These are phyloP conservation scores for Auricularia heimuer DNA, from an alignment of 768 basidiomycete genomes.

Conservation along the genomic window DNA sequence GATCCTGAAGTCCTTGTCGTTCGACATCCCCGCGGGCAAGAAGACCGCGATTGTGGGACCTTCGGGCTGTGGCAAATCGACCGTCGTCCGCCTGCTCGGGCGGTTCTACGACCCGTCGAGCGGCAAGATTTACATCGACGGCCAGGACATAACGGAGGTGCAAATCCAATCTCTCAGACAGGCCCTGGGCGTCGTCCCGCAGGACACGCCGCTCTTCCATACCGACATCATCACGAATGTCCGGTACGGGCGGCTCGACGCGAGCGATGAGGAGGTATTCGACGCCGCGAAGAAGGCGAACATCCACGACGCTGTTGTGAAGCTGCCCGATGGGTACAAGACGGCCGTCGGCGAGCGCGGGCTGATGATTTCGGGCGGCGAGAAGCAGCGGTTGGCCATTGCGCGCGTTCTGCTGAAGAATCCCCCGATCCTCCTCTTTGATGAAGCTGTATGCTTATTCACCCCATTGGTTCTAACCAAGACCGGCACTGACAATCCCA, in stretches of 20 bases:
- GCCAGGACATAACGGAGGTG: conserved; percentile 70
- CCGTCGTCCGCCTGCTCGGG: conserved; percentile 87
- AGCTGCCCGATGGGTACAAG: conserved; percentile 74
- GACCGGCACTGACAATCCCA: not conserved
- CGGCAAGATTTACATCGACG: conserved; percentile 80
- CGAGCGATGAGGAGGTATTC: conserved; percentile 81
- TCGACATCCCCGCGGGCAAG: conserved; percentile 90
- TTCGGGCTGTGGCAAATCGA: conserved; percentile 95
- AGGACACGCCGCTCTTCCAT: conserved; percentile 97
- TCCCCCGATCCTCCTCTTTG: conserved; percentile 93
- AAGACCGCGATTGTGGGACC: conserved; percentile 97
- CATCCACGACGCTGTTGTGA: conserved; percentile 69
- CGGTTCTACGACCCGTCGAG: conserved; percentile 83
- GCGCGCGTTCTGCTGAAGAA: conserved; percentile 89
- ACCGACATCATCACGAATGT: conserved; percentile 93
- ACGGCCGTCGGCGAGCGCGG: conserved; percentile 96
- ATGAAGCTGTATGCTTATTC: conserved; percentile 70
- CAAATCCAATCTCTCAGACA: conserved; percentile 62
- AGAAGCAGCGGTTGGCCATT: conserved; percentile 94
- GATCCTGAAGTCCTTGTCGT: conserved; percentile 81
- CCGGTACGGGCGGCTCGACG: conserved; percentile 80
- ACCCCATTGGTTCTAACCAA: too few relatives aligned
- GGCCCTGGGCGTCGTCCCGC: conserved; percentile 88
- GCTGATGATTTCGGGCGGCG: conserved; percentile 96
- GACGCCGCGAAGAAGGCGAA: conserved; percentile 80